These are phyloP conservation scores for Rhodosporidiobolus sp. DNA, from an alignment of 768 basidiomycete species.

Conservation along the genomic window DNA sequence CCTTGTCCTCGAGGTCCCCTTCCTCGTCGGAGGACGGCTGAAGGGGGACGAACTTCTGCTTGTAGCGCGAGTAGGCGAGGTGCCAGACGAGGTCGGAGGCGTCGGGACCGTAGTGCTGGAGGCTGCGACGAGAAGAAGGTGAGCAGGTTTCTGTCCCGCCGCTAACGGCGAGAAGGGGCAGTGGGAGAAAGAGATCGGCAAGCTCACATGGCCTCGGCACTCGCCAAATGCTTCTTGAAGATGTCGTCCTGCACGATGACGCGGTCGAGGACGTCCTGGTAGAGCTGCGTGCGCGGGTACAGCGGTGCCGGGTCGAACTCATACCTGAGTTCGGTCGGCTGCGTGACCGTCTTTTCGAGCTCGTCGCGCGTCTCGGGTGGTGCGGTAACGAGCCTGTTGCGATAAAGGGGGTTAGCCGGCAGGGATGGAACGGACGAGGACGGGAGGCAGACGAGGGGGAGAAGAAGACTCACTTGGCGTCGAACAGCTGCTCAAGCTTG, in stretches of 20 bases:
- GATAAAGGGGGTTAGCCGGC: background rate
- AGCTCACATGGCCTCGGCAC: background rate
- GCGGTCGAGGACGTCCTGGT: background rate
- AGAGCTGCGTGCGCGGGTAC: slow-evolving; percentile 2
- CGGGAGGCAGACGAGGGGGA: background rate
- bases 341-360: background rate
- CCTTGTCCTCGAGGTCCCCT: background rate
- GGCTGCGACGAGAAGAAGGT: background rate
- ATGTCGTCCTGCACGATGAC: slow-evolving; percentile 5
- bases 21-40: background rate
- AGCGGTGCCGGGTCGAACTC: background rate
- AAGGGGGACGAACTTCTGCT: background rate
- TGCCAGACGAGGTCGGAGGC: slow-evolving; percentile 26
- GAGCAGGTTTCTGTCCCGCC: too few relatives aligned
- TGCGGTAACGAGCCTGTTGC: slow-evolving; percentile 8
- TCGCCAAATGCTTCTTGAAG: background rate
- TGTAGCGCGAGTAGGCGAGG: background rate
- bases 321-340: background rate
- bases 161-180: background rate
- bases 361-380: slow-evolving; percentile 14
- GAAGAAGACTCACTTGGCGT: slow-evolving; percentile 4
- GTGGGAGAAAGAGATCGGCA: background rate
- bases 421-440: too few relatives aligned
- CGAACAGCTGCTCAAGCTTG: slow-evolving; percentile 13
- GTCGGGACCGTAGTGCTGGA: slow-evolving; percentile 7